Evolutionary conservation across 768 basidiomycete species (phyloP).

Genomic region (Amanita rimosa): DNA sequence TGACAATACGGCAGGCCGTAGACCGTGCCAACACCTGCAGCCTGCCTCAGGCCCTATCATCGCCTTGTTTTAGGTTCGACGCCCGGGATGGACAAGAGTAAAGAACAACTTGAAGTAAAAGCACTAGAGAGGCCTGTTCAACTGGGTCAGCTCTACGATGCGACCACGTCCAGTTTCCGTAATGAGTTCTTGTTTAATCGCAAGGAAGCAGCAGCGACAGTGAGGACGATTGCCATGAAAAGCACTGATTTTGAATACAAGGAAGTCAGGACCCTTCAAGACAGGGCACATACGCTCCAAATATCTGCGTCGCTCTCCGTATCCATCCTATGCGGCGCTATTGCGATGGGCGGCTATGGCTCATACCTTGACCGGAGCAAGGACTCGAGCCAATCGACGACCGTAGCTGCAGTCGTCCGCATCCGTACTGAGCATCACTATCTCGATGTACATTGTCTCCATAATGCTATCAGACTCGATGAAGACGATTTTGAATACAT

Average conservation of each 20-base stretch:
- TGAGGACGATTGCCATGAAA: background rate
- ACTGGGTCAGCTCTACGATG: constrained; percentile 1
- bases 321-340: background rate
- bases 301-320: background rate
- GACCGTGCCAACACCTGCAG: no score
- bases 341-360: background rate
- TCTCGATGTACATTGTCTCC: background rate
- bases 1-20: no score
- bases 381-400: background rate
- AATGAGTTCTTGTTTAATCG: background rate
- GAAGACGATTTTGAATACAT: constrained; percentile 1
- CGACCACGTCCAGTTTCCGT: background rate
- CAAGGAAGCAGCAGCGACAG: background rate
- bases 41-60: no score
- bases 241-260: constrained; percentile 3
- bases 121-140: background rate
- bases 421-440: background rate
- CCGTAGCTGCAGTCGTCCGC: background rate
- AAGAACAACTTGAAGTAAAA: background rate
- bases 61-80: background rate
- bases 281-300: background rate
- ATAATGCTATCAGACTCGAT: background rate
- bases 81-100: background rate
- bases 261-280: constrained; percentile 2
- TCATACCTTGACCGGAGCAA: constrained; percentile 1